A percentile compares a stretch with the other conserved stretches of the same genome.
These are phyloP conservation scores for Diaporthe caulivora DNA, from an alignment of 2,329 filamentous ascomycete species.

Conservation along the genomic window DNA sequence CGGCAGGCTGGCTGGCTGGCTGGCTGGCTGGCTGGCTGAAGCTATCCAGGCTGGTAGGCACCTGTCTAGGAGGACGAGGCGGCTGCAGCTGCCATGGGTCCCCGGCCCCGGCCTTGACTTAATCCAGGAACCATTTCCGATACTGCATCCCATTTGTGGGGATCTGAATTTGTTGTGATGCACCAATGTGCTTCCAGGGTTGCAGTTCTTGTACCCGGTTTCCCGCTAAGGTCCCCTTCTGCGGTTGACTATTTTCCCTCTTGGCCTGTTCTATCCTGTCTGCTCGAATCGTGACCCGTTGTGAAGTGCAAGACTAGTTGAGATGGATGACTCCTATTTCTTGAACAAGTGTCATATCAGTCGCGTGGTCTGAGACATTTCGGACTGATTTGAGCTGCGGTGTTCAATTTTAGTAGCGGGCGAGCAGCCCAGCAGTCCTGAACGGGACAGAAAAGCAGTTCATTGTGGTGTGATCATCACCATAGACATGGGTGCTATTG, in stretches of 20 bases:
- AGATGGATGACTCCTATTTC: background rate
- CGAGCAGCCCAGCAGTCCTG: background rate
- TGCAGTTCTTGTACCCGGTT: background rate
- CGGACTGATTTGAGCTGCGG: background rate
- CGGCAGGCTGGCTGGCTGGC: too few relatives aligned
- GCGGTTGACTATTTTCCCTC: background rate
- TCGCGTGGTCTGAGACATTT: background rate
- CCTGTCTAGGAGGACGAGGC: background rate
- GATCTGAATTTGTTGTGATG: background rate
- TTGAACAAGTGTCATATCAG: background rate
- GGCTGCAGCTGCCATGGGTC: background rate
- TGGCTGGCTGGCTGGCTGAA: background rate
- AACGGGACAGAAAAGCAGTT: background rate
- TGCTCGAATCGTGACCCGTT: background rate
- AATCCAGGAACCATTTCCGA: slow-evolving; percentile 30
- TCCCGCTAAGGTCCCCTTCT: background rate
- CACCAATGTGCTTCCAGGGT: background rate
- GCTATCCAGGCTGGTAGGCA: background rate
- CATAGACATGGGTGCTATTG: slow-evolving; percentile 5
- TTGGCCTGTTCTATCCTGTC: too few relatives aligned
- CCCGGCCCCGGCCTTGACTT: slow-evolving; percentile 13
- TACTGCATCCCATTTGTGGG: slow-evolving; percentile 17
- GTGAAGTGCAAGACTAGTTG: background rate
- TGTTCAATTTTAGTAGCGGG: background rate
- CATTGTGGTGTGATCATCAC: slow-evolving; percentile 20